Evolutionary conservation across 2,329 filamentous ascomycete genomes (phyloP).

Genomic region (Thelonectria blattea): DNA sequence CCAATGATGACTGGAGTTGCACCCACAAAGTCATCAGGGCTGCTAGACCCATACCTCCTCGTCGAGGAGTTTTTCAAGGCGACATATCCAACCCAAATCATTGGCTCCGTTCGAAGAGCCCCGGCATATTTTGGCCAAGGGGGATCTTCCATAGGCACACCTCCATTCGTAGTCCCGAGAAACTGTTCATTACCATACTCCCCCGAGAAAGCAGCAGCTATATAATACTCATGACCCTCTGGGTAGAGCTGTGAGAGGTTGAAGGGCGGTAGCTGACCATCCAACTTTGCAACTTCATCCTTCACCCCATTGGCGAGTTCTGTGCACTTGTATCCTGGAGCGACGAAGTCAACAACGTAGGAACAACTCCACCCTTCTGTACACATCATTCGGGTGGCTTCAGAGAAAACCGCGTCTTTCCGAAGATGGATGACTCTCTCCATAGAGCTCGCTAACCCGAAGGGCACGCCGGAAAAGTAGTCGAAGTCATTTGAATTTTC

Average conservation of each 20-base stretch:
- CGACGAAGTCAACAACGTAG: not conserved
- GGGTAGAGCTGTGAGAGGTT: too few species aligned
- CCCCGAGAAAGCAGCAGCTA: too few species aligned
- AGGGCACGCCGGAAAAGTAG: not conserved
- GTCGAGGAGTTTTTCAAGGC: not conserved
- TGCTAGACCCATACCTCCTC: too few species aligned
- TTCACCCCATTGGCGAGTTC: slow-evolving; percentile 6
- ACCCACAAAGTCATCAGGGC: too few species aligned
- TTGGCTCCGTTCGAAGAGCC: slow-evolving; percentile 15
- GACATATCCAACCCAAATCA: slow-evolving; percentile 26
- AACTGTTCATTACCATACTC: too few species aligned
- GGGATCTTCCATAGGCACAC: rapidly evolving
- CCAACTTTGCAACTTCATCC: not conserved
- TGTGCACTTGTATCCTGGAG: slow-evolving; percentile 13
- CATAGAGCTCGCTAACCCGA: not conserved
- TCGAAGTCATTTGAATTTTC: too few species aligned
- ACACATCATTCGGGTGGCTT: not conserved
- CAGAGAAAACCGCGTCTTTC: not conserved
- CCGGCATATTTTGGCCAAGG: not conserved
- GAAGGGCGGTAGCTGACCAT: slow-evolving; percentile 1
- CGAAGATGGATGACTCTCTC: not conserved
- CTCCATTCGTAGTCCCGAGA: rapidly evolving
- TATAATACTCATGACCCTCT: too few species aligned
- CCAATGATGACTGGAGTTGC: slow-evolving; percentile 4
- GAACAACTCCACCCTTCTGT: slow-evolving; percentile 1